A percentile compares a stretch with the other conserved stretches of the same genome.
phyloP scores from a whole-genome alignment of 129 eudicot species.

The Artemisia argyi region DNA sequence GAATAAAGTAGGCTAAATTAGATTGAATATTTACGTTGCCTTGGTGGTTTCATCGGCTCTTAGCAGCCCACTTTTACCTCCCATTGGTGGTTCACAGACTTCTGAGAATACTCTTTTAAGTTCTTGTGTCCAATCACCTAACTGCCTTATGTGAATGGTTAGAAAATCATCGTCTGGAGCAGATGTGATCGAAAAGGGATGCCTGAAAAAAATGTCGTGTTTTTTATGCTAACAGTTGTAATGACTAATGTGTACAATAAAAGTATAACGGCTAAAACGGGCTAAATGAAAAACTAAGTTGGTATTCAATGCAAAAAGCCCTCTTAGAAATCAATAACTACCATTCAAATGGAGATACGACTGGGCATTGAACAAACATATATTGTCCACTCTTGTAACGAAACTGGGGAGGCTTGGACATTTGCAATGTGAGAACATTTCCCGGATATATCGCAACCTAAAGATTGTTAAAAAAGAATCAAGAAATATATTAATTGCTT shows the following conservation, averaged over 20 bases:
- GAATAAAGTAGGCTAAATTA: background rate
- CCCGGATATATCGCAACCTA: slow-evolving; percentile 97
- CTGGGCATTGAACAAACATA: slow-evolving; percentile 95
- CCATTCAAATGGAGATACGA: slow-evolving; percentile 97
- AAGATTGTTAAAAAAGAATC: slow-evolving; percentile 4
- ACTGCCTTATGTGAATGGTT: slow-evolving; percentile 82
- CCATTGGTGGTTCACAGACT: slow-evolving; percentile 79
- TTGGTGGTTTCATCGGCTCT: slow-evolving; percentile 91
- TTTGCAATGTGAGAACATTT: slow-evolving; percentile 84
- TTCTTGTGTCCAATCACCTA: slow-evolving; percentile 98
- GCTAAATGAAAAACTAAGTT: too few species aligned
- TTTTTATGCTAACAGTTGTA: background rate
- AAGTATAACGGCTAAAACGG: too few species aligned
- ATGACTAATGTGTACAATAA: background rate
- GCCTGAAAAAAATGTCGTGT: slow-evolving; percentile 46
- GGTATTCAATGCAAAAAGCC: background rate
- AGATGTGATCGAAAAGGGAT: slow-evolving; percentile 95
- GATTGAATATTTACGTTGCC: slow-evolving; percentile 46
- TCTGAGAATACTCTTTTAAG: slow-evolving; percentile 76
- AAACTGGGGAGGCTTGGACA: slow-evolving; percentile 95
- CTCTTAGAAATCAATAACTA: slow-evolving; percentile 16
- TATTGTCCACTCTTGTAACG: slow-evolving; percentile 96
- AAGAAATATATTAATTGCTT: background rate
- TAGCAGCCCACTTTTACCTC: slow-evolving; percentile 88
- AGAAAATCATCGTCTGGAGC: slow-evolving; percentile 95